Evolutionary conservation across 2,329 filamentous ascomycete genomes (phyloP).

Genomic region (Cercospora sp.): DNA sequence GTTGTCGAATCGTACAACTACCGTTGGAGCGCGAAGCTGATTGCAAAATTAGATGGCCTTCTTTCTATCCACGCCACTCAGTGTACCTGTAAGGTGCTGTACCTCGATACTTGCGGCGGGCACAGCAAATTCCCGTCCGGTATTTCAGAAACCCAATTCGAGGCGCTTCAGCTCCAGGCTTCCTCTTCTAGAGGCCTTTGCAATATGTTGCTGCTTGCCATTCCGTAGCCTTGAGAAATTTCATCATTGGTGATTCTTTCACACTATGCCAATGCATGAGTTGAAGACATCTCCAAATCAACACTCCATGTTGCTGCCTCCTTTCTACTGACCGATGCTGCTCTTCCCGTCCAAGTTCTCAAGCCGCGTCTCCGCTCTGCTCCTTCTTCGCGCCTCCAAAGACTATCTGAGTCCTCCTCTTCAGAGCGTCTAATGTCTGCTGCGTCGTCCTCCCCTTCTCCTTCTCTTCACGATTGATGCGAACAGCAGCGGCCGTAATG

Average conservation of each 20-base stretch:
- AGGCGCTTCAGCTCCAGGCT: not conserved
- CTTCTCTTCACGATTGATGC: constrained; percentile 50
- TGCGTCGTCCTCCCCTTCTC: constrained; percentile 45
- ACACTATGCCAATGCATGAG: not conserved
- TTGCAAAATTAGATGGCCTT: not conserved
- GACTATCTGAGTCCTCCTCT: constrained; percentile 41
- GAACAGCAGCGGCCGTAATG: constrained; percentile 44
- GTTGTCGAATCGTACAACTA: not conserved
- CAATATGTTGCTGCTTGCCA: not conserved
- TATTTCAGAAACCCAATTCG: not conserved
- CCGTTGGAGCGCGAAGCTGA: not conserved
- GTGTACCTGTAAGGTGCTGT: not conserved
- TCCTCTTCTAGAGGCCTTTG: not conserved
- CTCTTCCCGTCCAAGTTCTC: not conserved
- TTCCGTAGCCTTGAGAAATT: not conserved
- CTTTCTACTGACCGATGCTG: not conserved
- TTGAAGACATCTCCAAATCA: not conserved
- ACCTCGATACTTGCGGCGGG: not conserved
- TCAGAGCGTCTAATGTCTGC: constrained; percentile 44
- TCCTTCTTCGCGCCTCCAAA: constrained; percentile 17
- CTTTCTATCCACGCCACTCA: not conserved
- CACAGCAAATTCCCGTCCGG: not conserved
- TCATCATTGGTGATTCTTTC: not conserved
- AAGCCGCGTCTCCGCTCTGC: not conserved
- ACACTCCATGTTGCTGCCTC: not conserved